Evolutionary conservation across 164 flowering plant genomes (phyloP).

Genomic region (Nelumbo lutea): DNA sequence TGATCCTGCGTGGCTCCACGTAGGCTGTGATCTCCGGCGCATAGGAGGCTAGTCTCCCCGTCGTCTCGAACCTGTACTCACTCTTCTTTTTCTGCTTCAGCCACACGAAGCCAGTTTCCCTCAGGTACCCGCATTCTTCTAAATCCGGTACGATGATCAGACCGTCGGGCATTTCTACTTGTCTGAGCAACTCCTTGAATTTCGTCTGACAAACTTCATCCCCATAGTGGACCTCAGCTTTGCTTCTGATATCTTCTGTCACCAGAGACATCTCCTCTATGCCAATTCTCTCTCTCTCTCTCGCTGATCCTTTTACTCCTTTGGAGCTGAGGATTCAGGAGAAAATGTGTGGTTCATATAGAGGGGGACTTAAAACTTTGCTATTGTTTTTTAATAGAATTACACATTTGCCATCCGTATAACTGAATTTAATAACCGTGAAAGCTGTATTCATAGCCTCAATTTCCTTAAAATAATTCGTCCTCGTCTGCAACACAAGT

Average conservation of each 20-base stretch:
- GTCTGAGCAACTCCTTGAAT: constrained; percentile 39
- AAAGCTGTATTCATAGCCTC: no score
- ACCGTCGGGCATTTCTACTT: constrained; percentile 61
- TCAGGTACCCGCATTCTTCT: constrained; percentile 47
- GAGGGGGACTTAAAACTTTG: no score
- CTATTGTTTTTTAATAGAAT: no score
- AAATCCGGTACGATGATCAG: constrained; percentile 61
- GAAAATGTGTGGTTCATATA: no score
- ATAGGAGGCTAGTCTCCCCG: constrained; percentile 47
- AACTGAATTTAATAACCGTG: no score
- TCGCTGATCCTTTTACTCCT: background rate
- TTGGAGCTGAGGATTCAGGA: no score
- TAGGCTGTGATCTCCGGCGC: constrained; percentile 66
- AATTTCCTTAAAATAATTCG: no score
- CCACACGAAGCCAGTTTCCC: constrained; percentile 80
- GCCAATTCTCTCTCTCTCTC: background rate
- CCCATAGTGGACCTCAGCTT: constrained; percentile 60
- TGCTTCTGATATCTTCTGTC: constrained; percentile 54
- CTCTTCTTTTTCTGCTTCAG: constrained; percentile 64
- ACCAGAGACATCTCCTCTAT: constrained; percentile 36
- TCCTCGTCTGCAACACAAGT: no score
- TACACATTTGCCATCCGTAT: no score
- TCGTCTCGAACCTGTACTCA: constrained; percentile 58
- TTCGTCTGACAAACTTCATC: constrained; percentile 53
- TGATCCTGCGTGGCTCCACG: constrained; percentile 50